Evolutionary conservation across 805 yeast genomes (phyloP), one percentile per base, ranked within the genome.

Genomic region (Cyberlindnera bimundalis): DNA sequence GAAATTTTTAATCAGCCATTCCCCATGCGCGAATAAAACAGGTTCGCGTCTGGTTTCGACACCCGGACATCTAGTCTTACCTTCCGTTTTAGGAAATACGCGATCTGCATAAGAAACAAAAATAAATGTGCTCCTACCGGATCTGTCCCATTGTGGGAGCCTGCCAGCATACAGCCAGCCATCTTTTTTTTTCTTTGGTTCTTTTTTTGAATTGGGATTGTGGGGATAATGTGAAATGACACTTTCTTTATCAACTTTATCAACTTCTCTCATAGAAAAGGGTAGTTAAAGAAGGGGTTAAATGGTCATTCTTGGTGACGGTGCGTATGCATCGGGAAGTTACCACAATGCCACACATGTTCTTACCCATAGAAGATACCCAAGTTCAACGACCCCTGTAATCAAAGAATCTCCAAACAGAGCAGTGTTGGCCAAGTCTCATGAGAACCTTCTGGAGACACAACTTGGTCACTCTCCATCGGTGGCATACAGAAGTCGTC

Each of bases 381-480:
- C 38, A 12, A 39, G 43, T 18, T 24, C 44, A 11, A 18, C 20
- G n/a, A 29, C 21, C 15, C 41, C 46, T 5, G 32, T 42, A 13
- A 32, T 46, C 9, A 39, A 37, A 27, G 50, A 46, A 25, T 39
- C 39, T 25, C 35, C 43, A 11, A 25, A 42, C 23, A 29, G 46
- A 13, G 50, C 30, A n/a, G 23, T 37, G 3, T 33, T 42, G 8
- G n/a, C 28, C 14, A n/a, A 26, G 7, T 46, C 46, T 10, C 19
- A 29, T 7, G 50, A 46, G 14, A 29, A 39, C 12, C 29, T 39
- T 13, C n/a, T 32, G 27, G 7, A 29, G 35, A 20, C 18, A 11
- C 28, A 16, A 3, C 33, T 28, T 21, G 19, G 11, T 2, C 35
- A 38, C 23, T 27, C 28, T 9, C 25, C 23, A 2, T 35, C 46